A percentile compares a stretch with the other conserved stretches of the same genome.
phyloP scores from a whole-genome alignment of 1,284 basidiomycete genomes.

The Cutaneotrichosporon arboriforme region DNA sequence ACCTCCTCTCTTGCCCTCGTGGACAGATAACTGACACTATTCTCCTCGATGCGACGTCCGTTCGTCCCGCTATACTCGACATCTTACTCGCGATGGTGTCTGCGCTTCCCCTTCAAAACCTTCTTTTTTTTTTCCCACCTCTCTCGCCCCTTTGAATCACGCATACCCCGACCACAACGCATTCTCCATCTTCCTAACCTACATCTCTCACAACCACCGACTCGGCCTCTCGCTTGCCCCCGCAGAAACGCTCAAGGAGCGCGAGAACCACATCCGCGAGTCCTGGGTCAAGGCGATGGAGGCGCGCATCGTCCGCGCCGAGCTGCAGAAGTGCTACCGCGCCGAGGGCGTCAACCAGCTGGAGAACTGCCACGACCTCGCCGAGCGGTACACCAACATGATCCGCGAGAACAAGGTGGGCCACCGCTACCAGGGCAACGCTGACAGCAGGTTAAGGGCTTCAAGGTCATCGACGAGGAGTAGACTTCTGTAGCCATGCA shows the following conservation, averaged over 20 bases:
- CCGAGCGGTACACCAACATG: constrained; percentile 78
- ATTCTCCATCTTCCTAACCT: no score
- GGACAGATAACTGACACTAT: neutral
- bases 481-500: constrained; percentile 20
- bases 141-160: no score
- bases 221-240: neutral
- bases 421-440: constrained; percentile 17
- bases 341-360: constrained; percentile 87
- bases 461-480: constrained; percentile 53
- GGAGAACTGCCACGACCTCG: constrained; percentile 80
- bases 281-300: constrained; percentile 96
- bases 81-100: neutral
- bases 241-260: constrained; percentile 53
- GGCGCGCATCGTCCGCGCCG: constrained; percentile 78
- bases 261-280: constrained; percentile 78
- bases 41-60: neutral
- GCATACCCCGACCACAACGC: no score
- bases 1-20: neutral
- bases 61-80: neutral
- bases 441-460: constrained; percentile 54
- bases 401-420: constrained; percentile 78
- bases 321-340: constrained; percentile 86
- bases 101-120: neutral
- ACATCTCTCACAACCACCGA: neutral
- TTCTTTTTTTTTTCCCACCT: no score